Evolutionary conservation across 495 filamentous ascomycete species (phyloP).

Genomic region (Ramalina intermedia): DNA sequence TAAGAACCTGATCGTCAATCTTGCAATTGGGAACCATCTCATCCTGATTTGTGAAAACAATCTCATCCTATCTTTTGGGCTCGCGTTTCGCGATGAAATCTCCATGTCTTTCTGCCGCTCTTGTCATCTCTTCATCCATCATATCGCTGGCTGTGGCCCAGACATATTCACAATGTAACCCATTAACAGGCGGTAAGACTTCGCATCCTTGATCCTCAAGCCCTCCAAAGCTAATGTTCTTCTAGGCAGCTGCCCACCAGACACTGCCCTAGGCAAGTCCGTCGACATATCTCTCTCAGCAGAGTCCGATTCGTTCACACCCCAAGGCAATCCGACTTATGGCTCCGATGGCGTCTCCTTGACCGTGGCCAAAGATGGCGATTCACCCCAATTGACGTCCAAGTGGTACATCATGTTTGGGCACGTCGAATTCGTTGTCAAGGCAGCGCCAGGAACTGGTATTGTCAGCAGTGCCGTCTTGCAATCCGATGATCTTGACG

Average conservation of each 20-base stretch:
- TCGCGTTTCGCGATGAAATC: slow-evolving; percentile 8
- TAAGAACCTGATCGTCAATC: background rate
- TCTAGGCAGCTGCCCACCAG: slow-evolving; percentile 47
- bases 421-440: slow-evolving; percentile 40
- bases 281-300: slow-evolving; percentile 75
- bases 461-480: slow-evolving; percentile 65
- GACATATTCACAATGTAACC: slow-evolving; percentile 65
- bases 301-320: slow-evolving; percentile 50
- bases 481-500: slow-evolving; percentile 73
- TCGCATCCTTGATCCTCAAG: background rate
- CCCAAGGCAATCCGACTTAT: slow-evolving; percentile 52
- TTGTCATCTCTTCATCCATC: slow-evolving; percentile 1
- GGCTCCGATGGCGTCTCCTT: slow-evolving; percentile 65
- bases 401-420: slow-evolving; percentile 68
- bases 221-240: slow-evolving; percentile 1
- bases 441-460: slow-evolving; percentile 47
- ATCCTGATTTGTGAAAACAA: slow-evolving; percentile 12
- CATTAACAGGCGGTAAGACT: slow-evolving; percentile 47
- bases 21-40: background rate
- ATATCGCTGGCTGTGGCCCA: slow-evolving; percentile 43
- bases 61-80: slow-evolving; percentile 10
- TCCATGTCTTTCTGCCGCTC: slow-evolving; percentile 1
- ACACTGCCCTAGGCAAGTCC: slow-evolving; percentile 69
- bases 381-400: slow-evolving; percentile 67
- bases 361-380: slow-evolving; percentile 67